A percentile compares a stretch with the other conserved stretches of the same genome.
Conservation (phyloP, 768 basidiomycete species). For the Rhizopogon sp. region DNA sequence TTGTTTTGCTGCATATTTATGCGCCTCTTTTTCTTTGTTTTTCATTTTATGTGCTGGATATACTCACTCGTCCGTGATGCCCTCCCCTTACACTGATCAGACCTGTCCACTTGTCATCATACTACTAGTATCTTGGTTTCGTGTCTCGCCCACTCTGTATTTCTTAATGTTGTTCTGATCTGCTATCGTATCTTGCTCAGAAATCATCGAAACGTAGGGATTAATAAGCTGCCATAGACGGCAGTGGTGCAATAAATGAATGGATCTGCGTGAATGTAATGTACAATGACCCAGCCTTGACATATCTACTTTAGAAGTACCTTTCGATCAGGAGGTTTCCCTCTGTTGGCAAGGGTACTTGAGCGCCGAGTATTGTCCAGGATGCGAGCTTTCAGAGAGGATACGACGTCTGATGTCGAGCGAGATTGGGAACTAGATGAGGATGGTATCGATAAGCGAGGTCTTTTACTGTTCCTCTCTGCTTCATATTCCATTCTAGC, state of each 20-base stretch:
- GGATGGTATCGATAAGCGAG: slow-evolving; percentile 32
- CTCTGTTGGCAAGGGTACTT: slow-evolving; percentile 5
- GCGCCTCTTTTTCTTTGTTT: slow-evolving; percentile 32
- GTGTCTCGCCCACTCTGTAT: slow-evolving; percentile 43
- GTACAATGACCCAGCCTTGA: background rate
- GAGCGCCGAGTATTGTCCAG: slow-evolving; percentile 49
- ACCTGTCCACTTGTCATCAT: slow-evolving; percentile 28
- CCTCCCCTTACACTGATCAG: slow-evolving; percentile 24
- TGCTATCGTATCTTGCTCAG: slow-evolving; percentile 49
- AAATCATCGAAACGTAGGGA: slow-evolving; percentile 8
- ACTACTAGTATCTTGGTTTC: slow-evolving; percentile 37
- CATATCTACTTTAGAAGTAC: slow-evolving; percentile 6
- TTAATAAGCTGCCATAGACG: slow-evolving; percentile 2
- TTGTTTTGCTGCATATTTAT: slow-evolving; percentile 15
- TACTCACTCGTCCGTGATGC: slow-evolving; percentile 31
- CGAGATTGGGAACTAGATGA: slow-evolving; percentile 15
- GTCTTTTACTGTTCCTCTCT: slow-evolving; percentile 44
- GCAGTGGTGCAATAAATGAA: background rate
- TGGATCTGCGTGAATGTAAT: slow-evolving; percentile 1
- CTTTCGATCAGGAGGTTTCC: slow-evolving; percentile 18
- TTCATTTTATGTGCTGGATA: slow-evolving; percentile 39
- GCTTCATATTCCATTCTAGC: slow-evolving; percentile 43
- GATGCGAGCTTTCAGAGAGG: slow-evolving; percentile 49
- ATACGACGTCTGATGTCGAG: slow-evolving; percentile 23
- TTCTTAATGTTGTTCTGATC: slow-evolving; percentile 53